Evolutionary conservation across 1,139 yeast species (phyloP), one percentile per base, ranked within the genome.

Genomic region (Eremothecium sinecaudum): DNA sequence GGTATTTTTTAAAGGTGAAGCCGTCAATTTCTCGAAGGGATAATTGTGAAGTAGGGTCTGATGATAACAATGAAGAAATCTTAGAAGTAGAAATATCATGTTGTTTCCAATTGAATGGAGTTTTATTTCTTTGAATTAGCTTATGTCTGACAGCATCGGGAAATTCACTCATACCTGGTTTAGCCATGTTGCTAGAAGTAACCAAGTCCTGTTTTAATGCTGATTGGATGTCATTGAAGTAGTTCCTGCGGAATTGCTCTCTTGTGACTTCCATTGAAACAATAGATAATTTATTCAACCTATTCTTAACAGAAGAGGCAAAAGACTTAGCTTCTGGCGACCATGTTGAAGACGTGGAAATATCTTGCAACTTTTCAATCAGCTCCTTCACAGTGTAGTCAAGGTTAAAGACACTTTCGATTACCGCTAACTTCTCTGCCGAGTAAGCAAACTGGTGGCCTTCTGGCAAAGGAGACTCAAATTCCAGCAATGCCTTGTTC

Each of bases 141-240:
- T 60, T 83, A 34, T 53, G 54, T 22, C 45, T 48, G 5, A 50
- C 46, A 23, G 54, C 56, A 73, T 45, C 82, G 75, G 46, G 70
- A 58, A 39, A 90, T 90, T 48, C 94, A 87, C 58, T 76, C 79
- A 53, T 69, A 9, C 73, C 81, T 35, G 69, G 66, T 28, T 64
- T 58, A 77, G 82, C 74, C 59, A 86, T 69, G 55, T 82, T 77
- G 38, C 83, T 73, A 24, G 96, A 94, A 19, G 90, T 63, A 39
- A 69, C 66, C 60, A 83, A 67, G 59, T 90, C 98, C 46, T 74
- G 71, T 47, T 72, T 73, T 41, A 90, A 63, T 33, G 90, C 83
- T 32, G 73, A 63, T 40, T 71, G 69, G 48, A 86, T 74, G 40
- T 79, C 68, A 43, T 75, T 67, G 30, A 63, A 53, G 18, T 68